These are phyloP conservation scores for Aureobasidium leucospermi DNA, from an alignment of 2,329 filamentous ascomycete species.

Conservation along the genomic window DNA sequence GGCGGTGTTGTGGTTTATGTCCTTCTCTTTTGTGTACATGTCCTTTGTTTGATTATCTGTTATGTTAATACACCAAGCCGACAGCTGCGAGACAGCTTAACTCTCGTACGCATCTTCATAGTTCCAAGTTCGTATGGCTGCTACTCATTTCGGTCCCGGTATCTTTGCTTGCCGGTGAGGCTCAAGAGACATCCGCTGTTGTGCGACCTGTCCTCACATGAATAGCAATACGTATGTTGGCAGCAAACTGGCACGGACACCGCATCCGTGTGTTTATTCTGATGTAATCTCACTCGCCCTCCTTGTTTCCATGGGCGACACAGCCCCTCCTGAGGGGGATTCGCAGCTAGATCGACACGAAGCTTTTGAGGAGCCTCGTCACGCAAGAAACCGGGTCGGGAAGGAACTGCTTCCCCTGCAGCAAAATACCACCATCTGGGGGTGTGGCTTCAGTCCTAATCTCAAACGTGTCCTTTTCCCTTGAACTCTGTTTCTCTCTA, in stretches of 20 bases:
- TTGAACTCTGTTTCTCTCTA: neutral
- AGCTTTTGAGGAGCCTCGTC: neutral
- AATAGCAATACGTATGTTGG: neutral
- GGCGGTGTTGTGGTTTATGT: neutral
- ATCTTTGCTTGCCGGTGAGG: neutral
- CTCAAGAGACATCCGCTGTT: neutral
- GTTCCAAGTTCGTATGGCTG: neutral
- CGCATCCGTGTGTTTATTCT: slow-evolving; percentile 3
- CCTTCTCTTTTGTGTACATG: neutral
- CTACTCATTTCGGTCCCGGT: neutral
- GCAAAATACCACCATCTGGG: neutral
- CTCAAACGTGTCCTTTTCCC: neutral
- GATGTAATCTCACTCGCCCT: neutral
- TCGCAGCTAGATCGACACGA: slow-evolving; percentile 3
- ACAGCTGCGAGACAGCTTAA: neutral
- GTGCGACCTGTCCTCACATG: neutral
- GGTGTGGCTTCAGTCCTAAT: neutral
- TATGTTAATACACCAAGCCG: too few relatives aligned
- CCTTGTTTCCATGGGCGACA: neutral
- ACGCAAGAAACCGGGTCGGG: neutral
- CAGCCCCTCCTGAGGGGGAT: slow-evolving; percentile 6
- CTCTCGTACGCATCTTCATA: neutral
- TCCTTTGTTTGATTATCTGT: neutral
- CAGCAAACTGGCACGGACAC: neutral
- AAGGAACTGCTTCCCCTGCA: neutral